Evolutionary conservation across 768 basidiomycete species (phyloP), one percentile per base, ranked within the genome.

Genomic region (Rhodotorula paludigena): DNA sequence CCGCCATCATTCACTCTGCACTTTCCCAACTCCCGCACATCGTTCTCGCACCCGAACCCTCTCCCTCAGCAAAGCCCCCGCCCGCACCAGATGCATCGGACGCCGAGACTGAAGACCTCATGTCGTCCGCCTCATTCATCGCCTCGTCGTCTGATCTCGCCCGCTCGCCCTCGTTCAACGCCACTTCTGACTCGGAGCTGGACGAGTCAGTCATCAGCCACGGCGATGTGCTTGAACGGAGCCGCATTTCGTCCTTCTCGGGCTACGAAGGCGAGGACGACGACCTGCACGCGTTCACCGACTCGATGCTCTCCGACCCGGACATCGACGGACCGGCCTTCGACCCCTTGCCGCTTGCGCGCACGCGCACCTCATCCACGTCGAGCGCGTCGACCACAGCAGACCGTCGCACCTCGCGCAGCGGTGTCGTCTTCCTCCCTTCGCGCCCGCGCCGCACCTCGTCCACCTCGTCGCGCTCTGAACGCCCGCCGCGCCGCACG

Each of bases 1-100:
- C 80, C 0, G 78, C 77, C 2, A 74, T 80, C 11, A 73, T 81
- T 1, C 80, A 81, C 66, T 77, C 80, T 0, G 74, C 78, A 1
- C 76, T 81, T 25, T 73, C 74, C 3, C 74, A 74, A 44, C 65
- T 74, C 0, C 75, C 75, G 14, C 51, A 58, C 21, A 47, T 76
- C 18, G 39, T 54, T 36, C 49, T 44, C 39, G 32, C 1, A 49
- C 60, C 8, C 38, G 39, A 7, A 35, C 38, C 48, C 38, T n/a
- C 54, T 18, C 44, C 36, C 12, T 9, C 18, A 23, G 15, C 20
- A 36, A 21, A n/a, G 23, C 20, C 35, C 11, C 18, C 47, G 11
- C 23, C 51, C 16, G 48, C 30, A 51, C 32, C 16, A 35, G 10
- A 41, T n/a, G n/a, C 63, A 14, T 61, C 36, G 56, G 30, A 53